Base-by-base conservation (phyloP, 2,329 filamentous ascomycete genomes). In the Beauveria asiatica region DNA sequence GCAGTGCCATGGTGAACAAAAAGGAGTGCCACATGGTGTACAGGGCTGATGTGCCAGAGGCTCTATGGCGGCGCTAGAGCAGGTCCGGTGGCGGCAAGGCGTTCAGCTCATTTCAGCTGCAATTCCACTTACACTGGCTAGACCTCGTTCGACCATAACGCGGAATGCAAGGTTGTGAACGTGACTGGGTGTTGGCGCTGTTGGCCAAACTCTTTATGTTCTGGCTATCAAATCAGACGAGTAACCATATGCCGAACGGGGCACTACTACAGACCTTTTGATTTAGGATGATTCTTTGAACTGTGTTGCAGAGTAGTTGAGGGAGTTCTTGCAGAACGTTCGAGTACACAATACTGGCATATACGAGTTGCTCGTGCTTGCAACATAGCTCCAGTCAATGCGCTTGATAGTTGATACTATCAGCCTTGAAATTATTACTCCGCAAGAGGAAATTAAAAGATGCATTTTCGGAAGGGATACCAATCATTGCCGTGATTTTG, bases 31-130 rank as follows among this genome's bases (percentile, higher is more conserved):
- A 17, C 17, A 23, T 33, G 46, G 46, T 52, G 50, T 42, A 16
- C 41, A 52, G 39, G 41, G 39, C n/a, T 51, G 37, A n/a, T 30
- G 8, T 19, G 23, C 46, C 41, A 52, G 17, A 42, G 25, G 49
- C 16, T n/a, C 25, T 41, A 33, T 16, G 19, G 30, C 39, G 33
- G 55, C 55, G 56, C 56, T 51, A 58, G 51, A 51, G 11, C 17
- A 21, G 55, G 17, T 11, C n/a, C 23, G 13, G 57, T 46, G 37
- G 57, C 49, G 48, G 57, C 27, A 59, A 51, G 57, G 57, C 57
- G n/a, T 59, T 59, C 57, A 59, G 57, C 57, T 39, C 37, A 27
- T n/a, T 52, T 59, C 57, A 59, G 57, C 57, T 59, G 39, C 27
- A 45, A 53, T 59, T 49, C 57, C 41, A 46, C 41, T 37, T 5